A percentile compares a stretch with the other conserved stretches of the same genome.
Conservation (phyloP, 495 filamentous ascomycete genomes). For the Penicillium turbatum region DNA sequence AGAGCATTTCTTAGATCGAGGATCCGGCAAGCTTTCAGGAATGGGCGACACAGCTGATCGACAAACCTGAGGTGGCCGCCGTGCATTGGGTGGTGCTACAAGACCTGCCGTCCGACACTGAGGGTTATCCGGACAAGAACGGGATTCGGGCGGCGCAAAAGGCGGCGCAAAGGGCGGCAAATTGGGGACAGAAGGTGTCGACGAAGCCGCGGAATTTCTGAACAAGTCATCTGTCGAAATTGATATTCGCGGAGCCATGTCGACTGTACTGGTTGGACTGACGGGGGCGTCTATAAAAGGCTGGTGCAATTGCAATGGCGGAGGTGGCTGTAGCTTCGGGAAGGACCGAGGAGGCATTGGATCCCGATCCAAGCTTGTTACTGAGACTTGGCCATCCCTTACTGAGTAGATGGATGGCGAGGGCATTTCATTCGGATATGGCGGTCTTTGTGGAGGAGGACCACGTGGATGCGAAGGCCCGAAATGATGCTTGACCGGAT, state of each 20-base stretch:
- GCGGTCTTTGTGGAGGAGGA: constrained; percentile 63
- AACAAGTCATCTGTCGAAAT: constrained; percentile 33
- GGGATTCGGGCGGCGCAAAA: constrained; percentile 14
- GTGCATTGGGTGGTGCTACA: constrained; percentile 22
- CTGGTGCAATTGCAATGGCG: constrained; percentile 19
- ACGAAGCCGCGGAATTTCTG: constrained; percentile 33
- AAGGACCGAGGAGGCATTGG: constrained; percentile 48
- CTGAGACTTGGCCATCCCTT: constrained; percentile 50
- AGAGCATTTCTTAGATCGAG: constrained; percentile 51
- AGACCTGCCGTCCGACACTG: constrained; percentile 26
- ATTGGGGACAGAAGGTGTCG: constrained; percentile 41
- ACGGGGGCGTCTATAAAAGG: constrained; percentile 30
- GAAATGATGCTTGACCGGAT: constrained; percentile 30
- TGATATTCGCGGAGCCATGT: constrained; percentile 28
- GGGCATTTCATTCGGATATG: constrained; percentile 47
- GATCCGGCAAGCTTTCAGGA: constrained; percentile 68
- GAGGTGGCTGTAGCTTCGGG: constrained; percentile 44
- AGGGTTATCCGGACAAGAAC: constrained; percentile 8
- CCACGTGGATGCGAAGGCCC: constrained; percentile 48
- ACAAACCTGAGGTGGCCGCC: constrained; percentile 34
- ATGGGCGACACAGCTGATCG: constrained; percentile 83
- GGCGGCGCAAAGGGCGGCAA: constrained; percentile 37
- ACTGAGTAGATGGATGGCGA: constrained; percentile 43
- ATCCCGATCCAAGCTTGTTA: constrained; percentile 42
- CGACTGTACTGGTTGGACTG: constrained; percentile 28